Conservation (phyloP, 2,329 filamentous ascomycete genomes). For the Aspergillus candidus region DNA sequence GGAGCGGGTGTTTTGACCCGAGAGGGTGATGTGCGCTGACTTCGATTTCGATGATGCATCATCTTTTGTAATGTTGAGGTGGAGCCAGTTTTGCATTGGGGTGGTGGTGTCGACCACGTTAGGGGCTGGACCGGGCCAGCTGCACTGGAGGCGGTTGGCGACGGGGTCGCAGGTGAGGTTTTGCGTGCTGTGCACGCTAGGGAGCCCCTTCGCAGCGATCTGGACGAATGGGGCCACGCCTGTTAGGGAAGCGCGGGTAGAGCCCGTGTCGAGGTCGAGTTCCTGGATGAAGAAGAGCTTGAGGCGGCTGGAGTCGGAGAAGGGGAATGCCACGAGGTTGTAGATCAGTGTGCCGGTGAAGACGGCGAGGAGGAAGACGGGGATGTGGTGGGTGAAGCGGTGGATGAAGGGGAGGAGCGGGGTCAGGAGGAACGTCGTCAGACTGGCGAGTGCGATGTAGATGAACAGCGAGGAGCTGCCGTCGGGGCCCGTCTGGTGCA, state of each 20-base stretch:
- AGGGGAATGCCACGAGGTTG: constrained; percentile 82
- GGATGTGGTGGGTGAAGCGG: constrained; percentile 75
- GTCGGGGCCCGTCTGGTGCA: constrained; percentile 78
- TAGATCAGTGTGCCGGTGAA: constrained; percentile 74
- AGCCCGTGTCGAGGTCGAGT: constrained; percentile 67
- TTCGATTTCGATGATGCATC: constrained; percentile 23
- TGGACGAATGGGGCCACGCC: constrained; percentile 64
- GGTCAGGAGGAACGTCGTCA: constrained; percentile 66
- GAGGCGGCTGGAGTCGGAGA: constrained; percentile 69
- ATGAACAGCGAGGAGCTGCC: constrained; percentile 66
- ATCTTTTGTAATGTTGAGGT: constrained; percentile 53
- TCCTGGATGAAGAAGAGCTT: constrained; percentile 85
- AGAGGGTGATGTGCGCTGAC: constrained; percentile 57
- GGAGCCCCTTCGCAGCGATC: constrained; percentile 61
- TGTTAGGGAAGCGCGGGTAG: constrained; percentile 61
- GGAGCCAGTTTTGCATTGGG: constrained; percentile 57
- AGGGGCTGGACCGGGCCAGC: constrained; percentile 64
- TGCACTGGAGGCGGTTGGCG: constrained; percentile 53
- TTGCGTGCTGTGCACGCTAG: constrained; percentile 59
- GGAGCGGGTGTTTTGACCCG: constrained; percentile 68
- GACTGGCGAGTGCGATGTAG: constrained; percentile 62
- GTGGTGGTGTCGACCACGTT: constrained; percentile 50
- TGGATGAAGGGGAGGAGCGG: constrained; percentile 82
- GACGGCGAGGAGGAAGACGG: constrained; percentile 66
- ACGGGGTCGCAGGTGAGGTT: constrained; percentile 47